Conservation (phyloP, 2,329 filamentous ascomycete species). For the Simplicillium sp. region DNA sequence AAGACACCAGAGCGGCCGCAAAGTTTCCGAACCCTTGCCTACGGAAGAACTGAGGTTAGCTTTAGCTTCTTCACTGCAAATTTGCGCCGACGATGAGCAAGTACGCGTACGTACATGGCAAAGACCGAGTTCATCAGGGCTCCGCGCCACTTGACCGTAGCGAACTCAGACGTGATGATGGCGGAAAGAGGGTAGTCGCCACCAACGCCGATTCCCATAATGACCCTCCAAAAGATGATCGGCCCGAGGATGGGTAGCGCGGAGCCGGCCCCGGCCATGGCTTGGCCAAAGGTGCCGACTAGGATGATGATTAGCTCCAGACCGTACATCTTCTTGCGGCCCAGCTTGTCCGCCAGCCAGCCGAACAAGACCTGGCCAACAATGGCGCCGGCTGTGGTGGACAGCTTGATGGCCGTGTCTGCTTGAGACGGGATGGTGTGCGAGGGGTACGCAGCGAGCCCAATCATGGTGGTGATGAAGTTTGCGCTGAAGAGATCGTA, state of each 20-base stretch:
- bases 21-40: slow-evolving; percentile 78
- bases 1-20: slow-evolving; percentile 56
- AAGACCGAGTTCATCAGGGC: slow-evolving; percentile 80
- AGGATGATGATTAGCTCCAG: slow-evolving; percentile 67
- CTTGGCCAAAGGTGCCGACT: slow-evolving; percentile 57
- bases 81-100: too few species aligned
- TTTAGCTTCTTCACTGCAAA: too few species aligned
- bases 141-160: slow-evolving; percentile 71
- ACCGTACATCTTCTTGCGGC: slow-evolving; percentile 75
- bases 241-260: slow-evolving; percentile 50
- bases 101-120: too few species aligned
- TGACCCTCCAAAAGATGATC: slow-evolving; percentile 65
- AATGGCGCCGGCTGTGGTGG: slow-evolving; percentile 70
- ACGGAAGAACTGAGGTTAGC: too few species aligned
- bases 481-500: slow-evolving; percentile 79
- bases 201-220: slow-evolving; percentile 69
- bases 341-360: slow-evolving; percentile 59
- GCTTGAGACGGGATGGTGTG: slow-evolving; percentile 54
- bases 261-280: slow-evolving; percentile 51
- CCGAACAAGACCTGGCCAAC: slow-evolving; percentile 72
- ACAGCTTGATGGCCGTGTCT: slow-evolving; percentile 75
- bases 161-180: slow-evolving; percentile 75
- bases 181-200: slow-evolving; percentile 75
- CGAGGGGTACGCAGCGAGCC: slow-evolving; percentile 65
- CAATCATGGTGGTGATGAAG: slow-evolving; percentile 60